Conservation (phyloP, 1,284 basidiomycete genomes). For the Cutaneotrichosporon arboriforme region DNA sequence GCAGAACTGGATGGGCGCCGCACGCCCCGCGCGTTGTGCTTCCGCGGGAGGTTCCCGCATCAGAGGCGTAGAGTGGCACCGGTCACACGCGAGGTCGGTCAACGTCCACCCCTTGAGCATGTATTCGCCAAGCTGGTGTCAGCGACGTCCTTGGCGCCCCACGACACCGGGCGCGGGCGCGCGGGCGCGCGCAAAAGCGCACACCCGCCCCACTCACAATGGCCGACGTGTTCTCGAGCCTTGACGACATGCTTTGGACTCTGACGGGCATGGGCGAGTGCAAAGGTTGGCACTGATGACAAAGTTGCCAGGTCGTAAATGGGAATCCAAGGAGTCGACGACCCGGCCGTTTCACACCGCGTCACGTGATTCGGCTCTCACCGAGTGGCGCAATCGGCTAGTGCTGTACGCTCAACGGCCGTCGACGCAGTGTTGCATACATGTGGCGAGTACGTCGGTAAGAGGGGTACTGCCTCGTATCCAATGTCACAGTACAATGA, state of each 20-base stretch:
- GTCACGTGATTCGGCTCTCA: too few relatives aligned
- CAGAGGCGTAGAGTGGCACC: constrained; percentile 40
- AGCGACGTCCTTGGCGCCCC: background rate
- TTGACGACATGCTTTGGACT: constrained; percentile 29
- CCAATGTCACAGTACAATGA: too few relatives aligned
- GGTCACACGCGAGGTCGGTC: constrained; percentile 43
- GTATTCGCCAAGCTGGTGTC: constrained; percentile 45
- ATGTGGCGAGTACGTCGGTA: too few relatives aligned
- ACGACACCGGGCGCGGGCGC: too few relatives aligned
- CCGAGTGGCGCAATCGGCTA: too few relatives aligned
- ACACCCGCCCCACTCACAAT: constrained; percentile 34
- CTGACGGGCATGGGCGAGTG: constrained; percentile 24
- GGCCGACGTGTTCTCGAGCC: constrained; percentile 38
- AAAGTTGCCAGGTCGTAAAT: background rate
- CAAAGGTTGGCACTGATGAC: background rate
- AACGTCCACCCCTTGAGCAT: constrained; percentile 49
- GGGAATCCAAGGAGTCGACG: too few relatives aligned
- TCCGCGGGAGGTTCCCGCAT: constrained; percentile 42
- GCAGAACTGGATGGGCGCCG: constrained; percentile 44
- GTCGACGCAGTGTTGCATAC: too few relatives aligned
- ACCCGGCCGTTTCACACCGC: too few relatives aligned
- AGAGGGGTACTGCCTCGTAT: too few relatives aligned
- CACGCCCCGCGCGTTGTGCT: constrained; percentile 27
- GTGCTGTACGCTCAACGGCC: too few relatives aligned
- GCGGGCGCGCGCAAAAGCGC: too few relatives aligned